These are phyloP conservation scores for Anastatica hierochuntica DNA, from an alignment of 345 rosid species.

Conservation along the genomic window DNA sequence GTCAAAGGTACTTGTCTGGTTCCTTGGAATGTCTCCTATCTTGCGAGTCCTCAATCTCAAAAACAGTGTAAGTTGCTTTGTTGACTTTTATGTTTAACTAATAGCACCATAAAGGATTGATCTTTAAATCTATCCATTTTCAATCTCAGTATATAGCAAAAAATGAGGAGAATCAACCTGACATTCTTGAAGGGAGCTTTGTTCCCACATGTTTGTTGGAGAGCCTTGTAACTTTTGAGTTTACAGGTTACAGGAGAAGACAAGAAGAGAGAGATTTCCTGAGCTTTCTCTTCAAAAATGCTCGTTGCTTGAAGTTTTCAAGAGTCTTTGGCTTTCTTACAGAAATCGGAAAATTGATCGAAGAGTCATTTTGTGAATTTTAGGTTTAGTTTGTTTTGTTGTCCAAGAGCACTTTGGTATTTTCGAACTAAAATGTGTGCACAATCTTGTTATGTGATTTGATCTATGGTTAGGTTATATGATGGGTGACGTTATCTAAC, in stretches of 20 bases:
- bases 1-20: neutral
- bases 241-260: neutral
- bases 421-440: too few species aligned
- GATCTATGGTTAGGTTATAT: too few species aligned
- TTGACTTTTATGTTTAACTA: neutral
- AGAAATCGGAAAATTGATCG: too few species aligned
- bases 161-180: neutral
- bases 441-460: too few species aligned
- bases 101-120: neutral
- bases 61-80: neutral
- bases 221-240: neutral
- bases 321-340: too few species aligned
- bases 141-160: too few species aligned
- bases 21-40: neutral
- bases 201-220: neutral
- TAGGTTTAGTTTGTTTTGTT: too few species aligned
- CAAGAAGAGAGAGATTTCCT: conserved; percentile 3
- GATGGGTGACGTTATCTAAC: too few species aligned
- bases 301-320: too few species aligned
- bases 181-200: neutral
- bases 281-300: neutral
- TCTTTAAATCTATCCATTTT: neutral
- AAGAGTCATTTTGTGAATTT: too few species aligned
- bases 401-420: too few species aligned
- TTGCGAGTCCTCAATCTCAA: neutral